These are phyloP conservation scores for Patellifolia procumbens DNA, from an alignment of 179 eudicot species.

Conservation along the genomic window DNA sequence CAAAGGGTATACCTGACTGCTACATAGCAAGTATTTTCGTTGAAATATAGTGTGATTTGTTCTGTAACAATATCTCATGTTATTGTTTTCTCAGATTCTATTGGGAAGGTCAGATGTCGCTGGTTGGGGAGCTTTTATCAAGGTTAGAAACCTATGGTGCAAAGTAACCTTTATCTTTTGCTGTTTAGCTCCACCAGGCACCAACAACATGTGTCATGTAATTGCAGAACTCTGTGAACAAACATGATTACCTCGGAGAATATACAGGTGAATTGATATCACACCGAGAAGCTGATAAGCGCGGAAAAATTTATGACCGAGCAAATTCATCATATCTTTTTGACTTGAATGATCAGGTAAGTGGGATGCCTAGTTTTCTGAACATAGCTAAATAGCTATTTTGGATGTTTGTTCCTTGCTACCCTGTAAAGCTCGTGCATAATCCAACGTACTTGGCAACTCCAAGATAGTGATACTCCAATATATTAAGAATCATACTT, in stretches of 20 bases:
- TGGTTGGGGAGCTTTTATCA: constrained; percentile 99
- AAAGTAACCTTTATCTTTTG: not conserved
- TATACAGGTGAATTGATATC: constrained; percentile 96
- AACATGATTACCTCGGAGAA: constrained; percentile 96
- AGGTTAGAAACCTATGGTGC: constrained; percentile 47
- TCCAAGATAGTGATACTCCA: too few species aligned
- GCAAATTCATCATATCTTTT: constrained; percentile 94
- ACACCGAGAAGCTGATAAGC: constrained; percentile 96
- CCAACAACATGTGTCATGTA: constrained; percentile 16
- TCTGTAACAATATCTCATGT: not conserved
- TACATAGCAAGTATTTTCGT: not conserved
- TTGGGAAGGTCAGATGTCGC: constrained; percentile 87
- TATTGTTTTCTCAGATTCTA: constrained; percentile 55
- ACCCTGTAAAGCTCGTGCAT: not conserved
- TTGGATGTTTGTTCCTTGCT: constrained; percentile 3
- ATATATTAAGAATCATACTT: not conserved
- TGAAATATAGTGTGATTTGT: not conserved
- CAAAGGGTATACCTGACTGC: constrained; percentile 50
- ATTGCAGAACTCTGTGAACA: constrained; percentile 83
- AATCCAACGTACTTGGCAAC: not conserved
- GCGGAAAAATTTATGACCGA: constrained; percentile 92
- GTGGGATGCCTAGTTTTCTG: constrained; percentile 14
- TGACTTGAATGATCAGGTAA: constrained; percentile 92
- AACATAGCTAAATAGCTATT: not conserved
- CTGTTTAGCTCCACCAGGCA: constrained; percentile 13